These are phyloP conservation scores for Ganoderma sinense DNA, from an alignment of 1,284 basidiomycete species.

Conservation along the genomic window DNA sequence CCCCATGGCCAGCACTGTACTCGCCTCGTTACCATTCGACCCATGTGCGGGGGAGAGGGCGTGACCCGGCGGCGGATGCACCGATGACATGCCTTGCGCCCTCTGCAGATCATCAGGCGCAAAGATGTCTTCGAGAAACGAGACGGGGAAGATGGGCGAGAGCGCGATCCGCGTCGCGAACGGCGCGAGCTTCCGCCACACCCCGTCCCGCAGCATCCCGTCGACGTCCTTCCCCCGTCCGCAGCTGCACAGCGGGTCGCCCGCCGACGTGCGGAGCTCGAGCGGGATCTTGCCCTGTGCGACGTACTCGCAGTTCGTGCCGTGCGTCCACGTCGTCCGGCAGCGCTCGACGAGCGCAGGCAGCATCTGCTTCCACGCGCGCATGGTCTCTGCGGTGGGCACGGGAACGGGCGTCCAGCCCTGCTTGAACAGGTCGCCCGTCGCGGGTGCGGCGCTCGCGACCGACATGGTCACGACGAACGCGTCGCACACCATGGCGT, in stretches of 20 bases:
- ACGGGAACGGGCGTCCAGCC: too few species aligned
- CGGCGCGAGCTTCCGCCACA: conserved; percentile 45
- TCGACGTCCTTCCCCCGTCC: conserved; percentile 52
- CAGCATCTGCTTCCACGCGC: conserved; percentile 55
- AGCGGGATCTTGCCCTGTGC: too few species aligned
- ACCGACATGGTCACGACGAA: conserved; percentile 49
- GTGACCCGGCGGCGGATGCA: too few species aligned
- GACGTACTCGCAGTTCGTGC: conserved; percentile 52
- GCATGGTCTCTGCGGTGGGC: conserved; percentile 13
- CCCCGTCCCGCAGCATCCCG: conserved; percentile 34
- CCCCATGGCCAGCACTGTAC: neutral
- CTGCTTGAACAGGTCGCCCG: conserved; percentile 16
- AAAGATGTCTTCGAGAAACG: conserved; percentile 47
- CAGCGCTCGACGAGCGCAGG: conserved; percentile 59
- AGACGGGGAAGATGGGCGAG: conserved; percentile 55
- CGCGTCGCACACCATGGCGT: conserved; percentile 54
- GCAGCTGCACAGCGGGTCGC: conserved; percentile 55
- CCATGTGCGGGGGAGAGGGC: too few species aligned
- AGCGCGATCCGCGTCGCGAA: conserved; percentile 55
- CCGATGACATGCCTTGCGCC: too few species aligned
- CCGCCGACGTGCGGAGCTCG: neutral
- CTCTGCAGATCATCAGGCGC: neutral
- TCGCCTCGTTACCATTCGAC: neutral
- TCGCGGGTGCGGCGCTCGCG: conserved; percentile 20
- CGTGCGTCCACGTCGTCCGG: conserved; percentile 56